These are phyloP conservation scores for Chlamydomonas incerta DNA, from an alignment of 139 green algal species.

Conservation along the genomic window DNA sequence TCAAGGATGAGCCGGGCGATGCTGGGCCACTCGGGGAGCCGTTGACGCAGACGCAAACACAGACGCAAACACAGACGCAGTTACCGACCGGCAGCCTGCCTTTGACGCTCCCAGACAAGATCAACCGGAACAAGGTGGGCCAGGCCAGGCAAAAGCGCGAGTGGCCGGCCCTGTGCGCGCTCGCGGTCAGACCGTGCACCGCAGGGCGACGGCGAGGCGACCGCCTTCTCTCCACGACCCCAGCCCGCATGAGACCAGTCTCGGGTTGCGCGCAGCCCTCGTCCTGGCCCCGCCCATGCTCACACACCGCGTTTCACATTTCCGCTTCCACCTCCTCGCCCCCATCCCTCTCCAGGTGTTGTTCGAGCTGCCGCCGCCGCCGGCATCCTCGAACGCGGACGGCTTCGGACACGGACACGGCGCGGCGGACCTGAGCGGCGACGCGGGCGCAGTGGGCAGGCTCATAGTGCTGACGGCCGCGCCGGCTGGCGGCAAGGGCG, in stretches of 20 bases:
- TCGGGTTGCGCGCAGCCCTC: too few relatives aligned
- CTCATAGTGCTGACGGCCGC: slow-evolving; percentile 39
- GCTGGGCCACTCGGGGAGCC: too few relatives aligned
- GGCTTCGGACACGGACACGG: slow-evolving; percentile 15
- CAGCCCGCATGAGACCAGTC: too few relatives aligned
- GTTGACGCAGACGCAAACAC: neutral
- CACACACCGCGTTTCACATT: too few relatives aligned
- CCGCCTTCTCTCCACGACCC: too few relatives aligned
- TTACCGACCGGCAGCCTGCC: neutral
- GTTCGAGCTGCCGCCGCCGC: slow-evolving; percentile 56
- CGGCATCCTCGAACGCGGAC: neutral
- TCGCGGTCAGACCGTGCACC: too few relatives aligned
- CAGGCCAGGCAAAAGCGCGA: too few relatives aligned
- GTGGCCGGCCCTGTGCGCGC: too few relatives aligned
- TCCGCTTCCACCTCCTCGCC: too few relatives aligned
- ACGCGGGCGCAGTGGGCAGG: slow-evolving; percentile 69
- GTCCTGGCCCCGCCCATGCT: too few relatives aligned
- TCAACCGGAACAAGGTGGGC: neutral
- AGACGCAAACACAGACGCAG: slow-evolving; percentile 25
- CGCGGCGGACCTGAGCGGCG: slow-evolving; percentile 64
- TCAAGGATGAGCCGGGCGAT: too few relatives aligned
- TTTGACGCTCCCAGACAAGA: neutral
- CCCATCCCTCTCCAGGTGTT: slow-evolving; percentile 58
- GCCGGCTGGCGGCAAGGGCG: neutral
- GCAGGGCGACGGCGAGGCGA: too few relatives aligned